These are phyloP conservation scores for Cladosporium oxysporum DNA, from an alignment of 2,329 filamentous ascomycete species.

Conservation along the genomic window DNA sequence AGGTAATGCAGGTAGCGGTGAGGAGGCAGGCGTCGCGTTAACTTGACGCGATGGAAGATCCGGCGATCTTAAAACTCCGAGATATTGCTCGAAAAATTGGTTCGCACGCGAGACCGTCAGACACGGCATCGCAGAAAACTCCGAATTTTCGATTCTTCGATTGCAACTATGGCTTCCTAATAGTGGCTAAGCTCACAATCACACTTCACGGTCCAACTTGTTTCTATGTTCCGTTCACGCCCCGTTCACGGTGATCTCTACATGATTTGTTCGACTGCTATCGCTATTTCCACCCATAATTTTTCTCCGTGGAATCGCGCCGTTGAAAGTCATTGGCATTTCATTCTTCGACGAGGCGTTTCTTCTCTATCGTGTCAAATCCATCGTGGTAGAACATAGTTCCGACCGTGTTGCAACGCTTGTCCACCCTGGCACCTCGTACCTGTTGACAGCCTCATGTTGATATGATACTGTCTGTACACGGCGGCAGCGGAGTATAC, in stretches of 20 bases:
- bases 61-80: neutral
- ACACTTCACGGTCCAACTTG: neutral
- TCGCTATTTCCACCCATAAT: neutral
- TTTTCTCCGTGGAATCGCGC: neutral
- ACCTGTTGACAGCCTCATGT: neutral
- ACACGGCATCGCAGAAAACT: neutral
- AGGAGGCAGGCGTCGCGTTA: neutral
- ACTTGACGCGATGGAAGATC: neutral
- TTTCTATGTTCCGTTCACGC: neutral
- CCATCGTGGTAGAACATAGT: neutral
- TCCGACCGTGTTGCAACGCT: neutral
- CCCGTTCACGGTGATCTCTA: neutral
- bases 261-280: neutral
- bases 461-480: neutral
- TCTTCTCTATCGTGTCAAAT: neutral
- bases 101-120: neutral
- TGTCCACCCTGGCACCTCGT: neutral
- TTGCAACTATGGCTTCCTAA: neutral
- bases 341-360: neutral
- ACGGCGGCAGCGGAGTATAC: neutral
- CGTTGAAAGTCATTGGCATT: neutral
- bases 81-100: neutral
- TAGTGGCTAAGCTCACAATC: neutral
- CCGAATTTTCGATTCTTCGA: neutral
- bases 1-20: neutral